Conservation (phyloP, 495 filamentous ascomycete species). For the Tuber borchii region DNA sequence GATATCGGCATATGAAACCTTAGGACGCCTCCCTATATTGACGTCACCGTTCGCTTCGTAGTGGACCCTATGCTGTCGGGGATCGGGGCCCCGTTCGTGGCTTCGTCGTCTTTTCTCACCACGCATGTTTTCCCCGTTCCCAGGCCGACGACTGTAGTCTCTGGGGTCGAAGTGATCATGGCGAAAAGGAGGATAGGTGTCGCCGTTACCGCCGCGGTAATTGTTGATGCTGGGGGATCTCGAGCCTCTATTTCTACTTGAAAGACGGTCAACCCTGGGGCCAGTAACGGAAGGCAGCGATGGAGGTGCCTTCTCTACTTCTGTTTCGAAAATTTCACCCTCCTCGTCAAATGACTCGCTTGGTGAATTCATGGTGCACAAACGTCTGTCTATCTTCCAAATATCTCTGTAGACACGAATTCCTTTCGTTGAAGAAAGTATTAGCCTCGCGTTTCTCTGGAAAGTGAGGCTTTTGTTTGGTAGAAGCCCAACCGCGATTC, state of each 20-base stretch:
- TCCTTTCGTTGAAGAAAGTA: conserved; percentile 79
- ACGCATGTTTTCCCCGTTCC: conserved; percentile 34
- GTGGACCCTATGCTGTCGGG: conserved; percentile 39
- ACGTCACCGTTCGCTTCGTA: conserved; percentile 33
- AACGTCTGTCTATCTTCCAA: conserved; percentile 25
- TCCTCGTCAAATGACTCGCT: conserved; percentile 61
- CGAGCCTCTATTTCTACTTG: conserved; percentile 53
- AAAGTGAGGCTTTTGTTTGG: conserved; percentile 48
- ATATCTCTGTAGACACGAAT: conserved; percentile 55
- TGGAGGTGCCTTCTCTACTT: conserved; percentile 61
- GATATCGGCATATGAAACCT: conserved; percentile 43
- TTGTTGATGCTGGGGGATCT: conserved; percentile 42
- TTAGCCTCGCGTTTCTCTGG: conserved; percentile 36
- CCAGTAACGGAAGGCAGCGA: conserved; percentile 70
- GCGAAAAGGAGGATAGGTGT: conserved; percentile 63
- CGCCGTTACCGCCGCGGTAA: conserved; percentile 41
- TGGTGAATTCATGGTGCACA: conserved; percentile 47
- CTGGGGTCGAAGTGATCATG: conserved; percentile 47
- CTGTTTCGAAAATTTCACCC: conserved; percentile 63
- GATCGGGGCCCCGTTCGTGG: conserved; percentile 34
- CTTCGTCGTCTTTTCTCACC: conserved; percentile 39
- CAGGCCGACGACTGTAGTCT: conserved; percentile 35
- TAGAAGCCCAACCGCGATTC: conserved; percentile 49
- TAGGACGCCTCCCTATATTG: conserved; percentile 28
- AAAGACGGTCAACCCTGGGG: conserved; percentile 68